A percentile compares a stretch with the other conserved stretches of the same genome.
These are phyloP conservation scores for Mucor lusitanicus DNA, from an alignment of 371 early-diverging fungal genomes.

Conservation along the genomic window DNA sequence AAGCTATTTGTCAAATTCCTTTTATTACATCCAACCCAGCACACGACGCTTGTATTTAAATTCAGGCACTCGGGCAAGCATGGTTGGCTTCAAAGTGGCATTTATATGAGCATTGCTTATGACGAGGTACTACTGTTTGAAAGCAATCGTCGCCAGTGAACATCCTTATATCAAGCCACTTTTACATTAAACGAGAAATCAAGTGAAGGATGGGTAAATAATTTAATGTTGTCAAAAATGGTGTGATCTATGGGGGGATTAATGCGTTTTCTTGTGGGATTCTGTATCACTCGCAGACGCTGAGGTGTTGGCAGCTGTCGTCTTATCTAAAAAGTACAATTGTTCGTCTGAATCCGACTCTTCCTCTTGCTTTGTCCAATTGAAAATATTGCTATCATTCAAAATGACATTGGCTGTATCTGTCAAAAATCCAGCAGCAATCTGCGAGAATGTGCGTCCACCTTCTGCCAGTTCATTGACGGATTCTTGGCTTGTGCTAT, in stretches of 20 bases:
- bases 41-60: not conserved
- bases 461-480: slow-evolving; percentile 41
- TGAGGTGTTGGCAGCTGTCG: slow-evolving; percentile 5
- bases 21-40: not conserved
- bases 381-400: slow-evolving; percentile 62
- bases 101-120: too few relatives aligned
- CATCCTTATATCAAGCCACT: not conserved
- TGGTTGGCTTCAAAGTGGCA: too few relatives aligned
- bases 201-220: not conserved
- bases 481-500: slow-evolving; percentile 28
- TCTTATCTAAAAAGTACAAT: slow-evolving; percentile 25
- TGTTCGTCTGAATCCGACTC: slow-evolving; percentile 20
- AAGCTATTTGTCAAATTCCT: not conserved
- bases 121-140: too few relatives aligned
- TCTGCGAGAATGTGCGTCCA: slow-evolving; percentile 33
- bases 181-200: too few relatives aligned
- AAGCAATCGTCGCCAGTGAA: too few relatives aligned
- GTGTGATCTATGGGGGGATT: not conserved
- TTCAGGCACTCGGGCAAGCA: not conserved
- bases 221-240: not conserved
- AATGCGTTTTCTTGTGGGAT: not conserved
- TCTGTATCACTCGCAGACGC: slow-evolving; percentile 27
- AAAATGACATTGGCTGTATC: slow-evolving; percentile 50
- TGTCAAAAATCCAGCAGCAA: slow-evolving; percentile 41
- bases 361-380: slow-evolving; percentile 44